phyloP scores from a whole-genome alignment of 805 yeast species.

The Pichia pseudocactophila region DNA sequence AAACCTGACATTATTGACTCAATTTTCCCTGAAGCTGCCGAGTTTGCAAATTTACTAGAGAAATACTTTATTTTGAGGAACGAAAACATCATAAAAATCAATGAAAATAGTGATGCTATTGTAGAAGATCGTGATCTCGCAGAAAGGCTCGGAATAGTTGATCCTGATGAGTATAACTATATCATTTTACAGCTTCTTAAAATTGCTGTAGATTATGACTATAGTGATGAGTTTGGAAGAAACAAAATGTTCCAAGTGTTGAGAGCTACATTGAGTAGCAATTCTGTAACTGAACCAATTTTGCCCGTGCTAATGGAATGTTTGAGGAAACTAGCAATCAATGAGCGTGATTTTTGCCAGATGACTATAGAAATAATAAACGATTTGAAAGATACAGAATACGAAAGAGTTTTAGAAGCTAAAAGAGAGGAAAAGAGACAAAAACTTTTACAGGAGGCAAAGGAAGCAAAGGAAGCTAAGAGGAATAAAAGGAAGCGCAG shows the following conservation, averaged over 20 bases:
- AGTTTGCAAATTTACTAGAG: conserved; percentile 50
- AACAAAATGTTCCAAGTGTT: conserved; percentile 58
- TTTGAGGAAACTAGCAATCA: conserved; percentile 60
- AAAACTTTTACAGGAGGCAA: background rate
- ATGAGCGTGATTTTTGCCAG: conserved; percentile 75
- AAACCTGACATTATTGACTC: conserved; percentile 49
- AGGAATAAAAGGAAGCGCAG: conserved; percentile 1
- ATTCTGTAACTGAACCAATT: conserved; percentile 44
- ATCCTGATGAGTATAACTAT: conserved; percentile 56
- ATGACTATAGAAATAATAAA: conserved; percentile 80
- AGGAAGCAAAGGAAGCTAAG: background rate
- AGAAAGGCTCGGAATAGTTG: conserved; percentile 28
- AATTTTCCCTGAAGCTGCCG: conserved; percentile 72
- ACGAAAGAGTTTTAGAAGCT: conserved; percentile 22
- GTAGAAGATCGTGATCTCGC: conserved; percentile 13
- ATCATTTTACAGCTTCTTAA: conserved; percentile 64
- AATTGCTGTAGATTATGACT: conserved; percentile 67
- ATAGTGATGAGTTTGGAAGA: conserved; percentile 85
- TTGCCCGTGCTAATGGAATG: conserved; percentile 54
- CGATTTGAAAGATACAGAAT: conserved; percentile 67
- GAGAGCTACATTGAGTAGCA: conserved; percentile 51
- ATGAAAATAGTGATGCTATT: conserved; percentile 16
- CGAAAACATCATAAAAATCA: conserved; percentile 19
- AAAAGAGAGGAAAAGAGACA: background rate
- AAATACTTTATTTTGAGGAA: conserved; percentile 46